Evolutionary conservation across 352 stramenopile genomes (phyloP).

Genomic region (Achlya hypogyna): DNA sequence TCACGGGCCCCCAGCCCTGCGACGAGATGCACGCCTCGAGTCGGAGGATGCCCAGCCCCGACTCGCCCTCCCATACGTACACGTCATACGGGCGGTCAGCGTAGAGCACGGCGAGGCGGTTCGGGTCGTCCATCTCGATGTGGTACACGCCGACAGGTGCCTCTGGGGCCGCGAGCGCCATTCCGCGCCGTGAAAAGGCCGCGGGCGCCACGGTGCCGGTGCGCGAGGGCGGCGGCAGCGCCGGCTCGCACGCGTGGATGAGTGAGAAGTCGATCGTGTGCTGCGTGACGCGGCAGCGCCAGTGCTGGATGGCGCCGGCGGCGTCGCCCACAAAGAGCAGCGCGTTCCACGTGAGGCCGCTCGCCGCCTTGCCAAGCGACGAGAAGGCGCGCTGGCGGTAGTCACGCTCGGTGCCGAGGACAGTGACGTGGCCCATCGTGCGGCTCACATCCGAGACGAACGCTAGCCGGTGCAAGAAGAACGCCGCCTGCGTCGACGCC

Average conservation of each 20-base stretch:
- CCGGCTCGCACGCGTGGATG: constrained; percentile 41
- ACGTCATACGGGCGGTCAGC: constrained; percentile 36
- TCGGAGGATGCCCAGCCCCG: constrained; percentile 63
- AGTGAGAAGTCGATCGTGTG: constrained; percentile 57
- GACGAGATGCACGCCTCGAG: constrained; percentile 56
- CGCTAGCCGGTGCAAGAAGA: constrained; percentile 38
- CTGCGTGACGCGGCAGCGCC: constrained; percentile 48
- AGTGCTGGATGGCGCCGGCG: constrained; percentile 53
- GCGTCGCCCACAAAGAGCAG: constrained; percentile 66
- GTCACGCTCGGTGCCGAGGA: constrained; percentile 64
- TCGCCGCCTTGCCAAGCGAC: constrained; percentile 18
- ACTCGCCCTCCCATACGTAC: constrained; percentile 71
- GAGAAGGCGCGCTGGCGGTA: constrained; percentile 75
- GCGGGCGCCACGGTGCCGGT: neutral
- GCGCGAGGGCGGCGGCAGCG: constrained; percentile 13
- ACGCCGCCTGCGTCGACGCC: constrained; percentile 30
- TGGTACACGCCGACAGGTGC: constrained; percentile 32
- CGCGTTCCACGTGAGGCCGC: constrained; percentile 44
- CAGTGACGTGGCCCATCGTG: constrained; percentile 54
- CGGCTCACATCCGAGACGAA: constrained; percentile 40
- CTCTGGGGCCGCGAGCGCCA: neutral
- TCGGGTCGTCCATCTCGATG: constrained; percentile 80
- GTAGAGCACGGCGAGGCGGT: constrained; percentile 63
- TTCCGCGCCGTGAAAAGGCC: constrained; percentile 31
- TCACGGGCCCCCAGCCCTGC: constrained; percentile 35